A percentile compares a stretch with the other conserved stretches of the same genome.
phyloP scores from a whole-genome alignment of 2,329 filamentous ascomycete genomes.

The Colletotrichum liriopes region DNA sequence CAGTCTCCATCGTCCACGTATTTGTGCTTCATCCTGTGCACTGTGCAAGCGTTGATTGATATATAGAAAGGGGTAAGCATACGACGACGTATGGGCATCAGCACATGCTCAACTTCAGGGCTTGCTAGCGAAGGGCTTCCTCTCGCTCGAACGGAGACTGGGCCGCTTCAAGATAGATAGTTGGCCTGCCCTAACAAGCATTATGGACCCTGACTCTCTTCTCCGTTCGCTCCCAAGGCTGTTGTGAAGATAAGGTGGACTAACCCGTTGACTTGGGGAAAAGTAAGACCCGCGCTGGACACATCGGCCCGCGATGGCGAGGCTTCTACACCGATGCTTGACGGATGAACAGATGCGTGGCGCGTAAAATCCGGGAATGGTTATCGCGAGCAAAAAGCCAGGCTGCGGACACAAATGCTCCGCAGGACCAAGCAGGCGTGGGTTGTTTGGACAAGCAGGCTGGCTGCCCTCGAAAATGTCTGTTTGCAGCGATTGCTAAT shows the following conservation, averaged over 20 bases:
- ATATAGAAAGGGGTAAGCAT: neutral
- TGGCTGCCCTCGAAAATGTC: neutral
- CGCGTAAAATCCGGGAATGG: neutral
- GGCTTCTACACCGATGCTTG: neutral
- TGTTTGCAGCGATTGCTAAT: neutral
- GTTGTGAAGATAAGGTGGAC: neutral
- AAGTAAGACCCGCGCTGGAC: neutral
- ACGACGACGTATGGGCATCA: neutral
- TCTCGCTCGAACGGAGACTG: neutral
- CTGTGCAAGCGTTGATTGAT: neutral
- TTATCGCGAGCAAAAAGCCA: too few relatives aligned
- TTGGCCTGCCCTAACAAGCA: neutral
- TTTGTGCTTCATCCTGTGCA: neutral
- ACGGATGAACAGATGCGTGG: neutral
- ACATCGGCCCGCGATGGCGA: neutral
- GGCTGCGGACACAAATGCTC: neutral
- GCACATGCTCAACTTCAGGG: neutral
- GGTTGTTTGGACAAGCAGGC: neutral
- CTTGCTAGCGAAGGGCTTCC: neutral
- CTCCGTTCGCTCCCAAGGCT: neutral
- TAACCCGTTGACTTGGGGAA: neutral
- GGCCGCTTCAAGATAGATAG: neutral
- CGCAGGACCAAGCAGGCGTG: too few relatives aligned
- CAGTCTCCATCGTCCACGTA: too few relatives aligned
- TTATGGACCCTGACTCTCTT: too few relatives aligned